These are phyloP conservation scores for Herpotrichia juniperi DNA, from an alignment of 2,329 filamentous ascomycete species.

Conservation along the genomic window DNA sequence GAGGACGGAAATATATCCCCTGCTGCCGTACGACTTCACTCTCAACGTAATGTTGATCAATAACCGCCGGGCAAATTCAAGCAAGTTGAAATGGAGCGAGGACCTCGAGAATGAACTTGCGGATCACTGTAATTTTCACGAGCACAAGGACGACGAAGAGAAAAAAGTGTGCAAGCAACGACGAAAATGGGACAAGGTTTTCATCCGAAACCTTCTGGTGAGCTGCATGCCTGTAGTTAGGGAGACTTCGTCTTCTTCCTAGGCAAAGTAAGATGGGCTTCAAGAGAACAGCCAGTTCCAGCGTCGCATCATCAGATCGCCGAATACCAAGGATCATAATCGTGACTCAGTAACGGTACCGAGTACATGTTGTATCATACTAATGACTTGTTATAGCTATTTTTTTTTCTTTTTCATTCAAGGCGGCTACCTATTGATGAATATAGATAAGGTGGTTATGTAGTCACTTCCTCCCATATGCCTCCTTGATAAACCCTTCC, in stretches of 20 bases:
- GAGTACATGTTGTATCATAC: too few relatives aligned
- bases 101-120: constrained; percentile 10
- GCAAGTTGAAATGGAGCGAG: constrained; percentile 4
- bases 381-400: too few relatives aligned
- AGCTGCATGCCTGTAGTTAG: too few relatives aligned
- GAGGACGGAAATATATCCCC: background rate
- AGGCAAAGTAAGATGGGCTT: too few relatives aligned
- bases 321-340: too few relatives aligned
- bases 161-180: constrained; percentile 10
- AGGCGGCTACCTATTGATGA: too few relatives aligned
- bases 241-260: too few relatives aligned
- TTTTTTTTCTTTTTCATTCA: too few relatives aligned
- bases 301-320: too few relatives aligned
- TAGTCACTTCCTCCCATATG: constrained; percentile 24
- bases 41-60: constrained; percentile 17
- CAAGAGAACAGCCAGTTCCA: too few relatives aligned
- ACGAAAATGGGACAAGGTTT: constrained; percentile 11
- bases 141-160: constrained; percentile 4
- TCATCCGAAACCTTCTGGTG: constrained; percentile 11
- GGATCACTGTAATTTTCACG: constrained; percentile 17
- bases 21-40: background rate
- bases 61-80: constrained; percentile 11
- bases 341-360: too few relatives aligned
- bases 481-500: constrained; percentile 28
- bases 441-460: too few relatives aligned